Base-by-base conservation (phyloP, 179 eudicot species). In the Camellia oleifera region DNA sequence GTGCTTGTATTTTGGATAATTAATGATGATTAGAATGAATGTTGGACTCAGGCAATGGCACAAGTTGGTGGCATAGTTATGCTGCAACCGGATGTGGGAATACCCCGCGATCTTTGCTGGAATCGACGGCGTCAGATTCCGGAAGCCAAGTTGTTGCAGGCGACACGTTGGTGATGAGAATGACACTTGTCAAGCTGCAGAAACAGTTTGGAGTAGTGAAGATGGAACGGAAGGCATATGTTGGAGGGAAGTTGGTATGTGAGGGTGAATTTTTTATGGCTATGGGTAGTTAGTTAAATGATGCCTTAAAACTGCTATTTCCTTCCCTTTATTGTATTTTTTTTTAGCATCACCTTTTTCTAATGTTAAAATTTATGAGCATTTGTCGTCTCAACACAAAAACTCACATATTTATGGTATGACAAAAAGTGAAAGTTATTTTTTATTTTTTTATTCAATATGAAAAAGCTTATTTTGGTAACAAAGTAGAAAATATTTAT, bases 201-300 rank as follows among this genome's bases (percentile, higher is more conserved):
- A 94, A 92, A 88, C 94, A 95, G 66, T 94, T 94, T 81, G 98
- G 99, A 53, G 90, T 97, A 72, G 99, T 97, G 0, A 97, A 97
- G 81, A 92, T 97, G 99, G 98, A 91, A 82, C 97, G 99, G 60
- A 94, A 97, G 80, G 98, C 99, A 44, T 97, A 94, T 75, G 99
- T 97, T 73, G 99, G 97, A 23, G 95, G 91, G 48, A 97, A 92
- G 40, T 86, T 97, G 42, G 99, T 94, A 52, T 97, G 98, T 48
- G 95, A 93, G 82, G 98, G 99, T 74, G 99, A 97, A 67, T 93
- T 97, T 83, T 85, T 97, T 88, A 91, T 97, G 98, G 99, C 98
- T 54, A 90, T 88, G 89, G 99, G 94, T 26, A 87, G 86, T 74
- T 32, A 32, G 40, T 32, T 32, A 32, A 32, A 32, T 32, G 40